These are phyloP conservation scores for Desmodesmus armatus DNA, from an alignment of 139 green algal genomes.

Conservation along the genomic window DNA sequence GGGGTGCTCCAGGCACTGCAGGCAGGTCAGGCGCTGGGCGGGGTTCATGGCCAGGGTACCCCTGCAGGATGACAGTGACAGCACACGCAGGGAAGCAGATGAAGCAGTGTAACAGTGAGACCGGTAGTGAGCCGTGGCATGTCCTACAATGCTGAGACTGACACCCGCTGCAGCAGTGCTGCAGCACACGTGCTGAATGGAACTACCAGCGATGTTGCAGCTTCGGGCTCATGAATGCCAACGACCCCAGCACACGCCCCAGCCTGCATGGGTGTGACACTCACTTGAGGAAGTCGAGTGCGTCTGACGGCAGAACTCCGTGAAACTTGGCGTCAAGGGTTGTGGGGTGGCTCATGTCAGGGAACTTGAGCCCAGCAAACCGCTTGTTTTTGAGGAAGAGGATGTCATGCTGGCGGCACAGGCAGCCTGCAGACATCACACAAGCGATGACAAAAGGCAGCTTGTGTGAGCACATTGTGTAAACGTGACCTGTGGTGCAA, in stretches of 20 bases:
- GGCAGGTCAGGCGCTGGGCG: slow-evolving; percentile 53
- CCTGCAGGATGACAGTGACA: slow-evolving; percentile 36
- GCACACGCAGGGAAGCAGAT: neutral
- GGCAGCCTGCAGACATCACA: too few relatives aligned
- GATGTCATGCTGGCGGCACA: slow-evolving; percentile 68
- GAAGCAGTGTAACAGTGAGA: too few relatives aligned
- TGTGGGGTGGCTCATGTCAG: slow-evolving; percentile 72
- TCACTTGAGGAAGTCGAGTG: slow-evolving; percentile 71
- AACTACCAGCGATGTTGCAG: neutral
- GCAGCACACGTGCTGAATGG: neutral
- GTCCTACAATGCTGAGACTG: too few relatives aligned
- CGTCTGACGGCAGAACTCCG: slow-evolving; percentile 58
- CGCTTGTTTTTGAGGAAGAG: slow-evolving; percentile 77
- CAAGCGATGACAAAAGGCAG: too few relatives aligned
- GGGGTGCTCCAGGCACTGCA: slow-evolving; percentile 65
- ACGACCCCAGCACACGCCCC: neutral
- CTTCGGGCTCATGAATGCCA: neutral
- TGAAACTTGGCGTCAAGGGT: slow-evolving; percentile 68
- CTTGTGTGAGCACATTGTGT: neutral
- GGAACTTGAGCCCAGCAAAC: slow-evolving; percentile 84
- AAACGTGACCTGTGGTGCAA: too few relatives aligned
- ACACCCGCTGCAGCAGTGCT: too few relatives aligned
- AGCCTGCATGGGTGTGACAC: neutral
- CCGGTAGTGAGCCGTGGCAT: too few relatives aligned
- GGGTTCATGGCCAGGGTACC: slow-evolving; percentile 69